Conservation (phyloP, 345 rosid genomes). For the Psidium friedrichsthalianum region DNA sequence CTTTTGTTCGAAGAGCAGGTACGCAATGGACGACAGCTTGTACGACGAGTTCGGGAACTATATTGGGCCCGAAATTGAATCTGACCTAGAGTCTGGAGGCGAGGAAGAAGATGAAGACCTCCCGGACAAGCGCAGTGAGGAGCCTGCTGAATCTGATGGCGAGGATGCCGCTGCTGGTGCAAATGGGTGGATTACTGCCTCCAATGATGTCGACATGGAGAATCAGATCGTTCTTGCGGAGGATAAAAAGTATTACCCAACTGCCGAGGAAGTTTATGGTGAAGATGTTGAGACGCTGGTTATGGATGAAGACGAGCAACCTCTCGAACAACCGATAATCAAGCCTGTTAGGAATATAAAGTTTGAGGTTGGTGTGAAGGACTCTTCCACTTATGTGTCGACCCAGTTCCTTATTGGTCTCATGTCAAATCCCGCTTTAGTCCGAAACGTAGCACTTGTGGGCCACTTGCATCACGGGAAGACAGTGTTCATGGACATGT, state of each 20-base stretch:
- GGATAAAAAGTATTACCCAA: conserved; percentile 93
- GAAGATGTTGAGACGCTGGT: conserved; percentile 91
- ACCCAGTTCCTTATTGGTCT: conserved; percentile 89
- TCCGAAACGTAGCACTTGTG: conserved; percentile 93
- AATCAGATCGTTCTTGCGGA: conserved; percentile 94
- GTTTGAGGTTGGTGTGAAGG: conserved; percentile 94
- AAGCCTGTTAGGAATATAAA: conserved; percentile 75
- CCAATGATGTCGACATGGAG: conserved; percentile 77
- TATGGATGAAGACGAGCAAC: conserved; percentile 93
- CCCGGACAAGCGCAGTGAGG: conserved; percentile 36
- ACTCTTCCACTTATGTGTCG: conserved; percentile 80
- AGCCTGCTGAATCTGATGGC: conserved; percentile 43
- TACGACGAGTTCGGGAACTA: conserved; percentile 99
- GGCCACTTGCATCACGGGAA: conserved; percentile 95
- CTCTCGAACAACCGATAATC: conserved; percentile 84
- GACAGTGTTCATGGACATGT: conserved; percentile 93
- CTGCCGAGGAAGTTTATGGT: conserved; percentile 97
- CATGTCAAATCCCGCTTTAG: conserved; percentile 80
- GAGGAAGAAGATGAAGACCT: conserved; percentile 70
- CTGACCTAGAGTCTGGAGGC: conserved; percentile 66
- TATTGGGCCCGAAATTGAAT: conserved; percentile 94
- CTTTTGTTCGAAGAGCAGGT: neutral
- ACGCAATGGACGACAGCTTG: conserved; percentile 78
- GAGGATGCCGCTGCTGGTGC: conserved; percentile 42
- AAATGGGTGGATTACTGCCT: conserved; percentile 77